Evolutionary conservation across 2,329 filamentous ascomycete genomes (phyloP).

Genomic region (Cladosporium cucumerinum): DNA sequence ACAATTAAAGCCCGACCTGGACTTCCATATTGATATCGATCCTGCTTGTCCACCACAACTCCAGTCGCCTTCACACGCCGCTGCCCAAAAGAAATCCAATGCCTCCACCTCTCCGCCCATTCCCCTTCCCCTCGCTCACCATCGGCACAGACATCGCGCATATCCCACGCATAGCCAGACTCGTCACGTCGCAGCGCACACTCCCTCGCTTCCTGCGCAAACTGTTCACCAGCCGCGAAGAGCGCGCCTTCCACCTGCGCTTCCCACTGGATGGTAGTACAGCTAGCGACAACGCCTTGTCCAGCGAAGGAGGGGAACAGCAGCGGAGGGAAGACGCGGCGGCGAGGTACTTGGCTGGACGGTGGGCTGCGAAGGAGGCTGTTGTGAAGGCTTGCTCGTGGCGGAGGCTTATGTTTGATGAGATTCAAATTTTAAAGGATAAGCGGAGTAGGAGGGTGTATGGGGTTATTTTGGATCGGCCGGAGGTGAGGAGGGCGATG

Average conservation of each 20-base stretch:
- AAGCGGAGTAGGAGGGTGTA: constrained; percentile 55
- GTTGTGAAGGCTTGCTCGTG: constrained; percentile 42
- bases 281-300: neutral
- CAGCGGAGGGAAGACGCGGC: neutral
- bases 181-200: constrained; percentile 43
- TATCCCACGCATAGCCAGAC: constrained; percentile 59
- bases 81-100: neutral
- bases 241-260: constrained; percentile 20
- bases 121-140: constrained; percentile 60
- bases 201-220: constrained; percentile 24
- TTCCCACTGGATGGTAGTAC: neutral
- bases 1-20: neutral
- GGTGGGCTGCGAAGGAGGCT: constrained; percentile 52
- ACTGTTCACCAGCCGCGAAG: constrained; percentile 29
- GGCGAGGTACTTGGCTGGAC: constrained; percentile 4
- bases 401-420: constrained; percentile 33
- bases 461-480: constrained; percentile 57
- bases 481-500: neutral
- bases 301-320: constrained; percentile 18
- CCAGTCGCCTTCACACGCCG: neutral
- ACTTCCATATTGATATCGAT: neutral
- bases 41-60: neutral
- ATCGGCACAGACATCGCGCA: constrained; percentile 79
- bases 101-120: constrained; percentile 41
- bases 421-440: constrained; percentile 31